Evolutionary conservation across 2,329 filamentous ascomycete species (phyloP).

Genomic region (Fusarium equiseti): DNA sequence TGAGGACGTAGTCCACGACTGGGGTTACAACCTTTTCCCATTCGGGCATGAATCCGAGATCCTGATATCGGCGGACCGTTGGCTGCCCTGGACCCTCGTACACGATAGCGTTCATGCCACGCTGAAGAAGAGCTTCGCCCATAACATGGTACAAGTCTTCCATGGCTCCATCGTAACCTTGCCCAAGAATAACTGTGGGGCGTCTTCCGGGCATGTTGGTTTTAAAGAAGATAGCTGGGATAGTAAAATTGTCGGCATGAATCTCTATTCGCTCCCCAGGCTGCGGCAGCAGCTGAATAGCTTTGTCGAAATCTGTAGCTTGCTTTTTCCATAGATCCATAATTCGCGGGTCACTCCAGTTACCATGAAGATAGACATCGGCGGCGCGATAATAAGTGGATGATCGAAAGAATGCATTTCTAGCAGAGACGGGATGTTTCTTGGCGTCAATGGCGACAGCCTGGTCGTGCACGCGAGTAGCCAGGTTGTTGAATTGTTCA

Average conservation of each 20-base stretch:
- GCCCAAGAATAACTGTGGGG: slow-evolving; percentile 58
- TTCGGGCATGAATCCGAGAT: slow-evolving; percentile 58
- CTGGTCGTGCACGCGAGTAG: slow-evolving; percentile 37
- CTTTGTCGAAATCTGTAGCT: slow-evolving; percentile 54
- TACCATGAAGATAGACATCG: slow-evolving; percentile 57
- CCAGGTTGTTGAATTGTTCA: slow-evolving; percentile 40
- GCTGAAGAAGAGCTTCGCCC: slow-evolving; percentile 51
- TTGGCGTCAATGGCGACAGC: slow-evolving; percentile 35
- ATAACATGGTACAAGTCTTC: slow-evolving; percentile 58
- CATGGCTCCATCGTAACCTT: slow-evolving; percentile 58
- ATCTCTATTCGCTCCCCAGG: slow-evolving; percentile 54
- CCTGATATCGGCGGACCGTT: slow-evolving; percentile 55
- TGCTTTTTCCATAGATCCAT: slow-evolving; percentile 54
- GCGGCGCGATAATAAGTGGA: slow-evolving; percentile 58
- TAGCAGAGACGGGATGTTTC: slow-evolving; percentile 45
- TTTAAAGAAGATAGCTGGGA: slow-evolving; percentile 54
- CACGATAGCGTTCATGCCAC: slow-evolving; percentile 59
- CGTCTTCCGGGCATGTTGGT: slow-evolving; percentile 34
- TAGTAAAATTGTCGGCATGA: slow-evolving; percentile 47
- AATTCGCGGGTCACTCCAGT: slow-evolving; percentile 57
- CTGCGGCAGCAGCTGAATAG: slow-evolving; percentile 51
- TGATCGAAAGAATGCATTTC: slow-evolving; percentile 52
- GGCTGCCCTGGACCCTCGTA: slow-evolving; percentile 62
- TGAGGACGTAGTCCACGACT: slow-evolving; percentile 54
- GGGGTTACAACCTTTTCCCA: slow-evolving; percentile 58